Base-by-base conservation (phyloP, 2,329 filamentous ascomycete genomes). In the Microcyclospora tardicrescens region DNA sequence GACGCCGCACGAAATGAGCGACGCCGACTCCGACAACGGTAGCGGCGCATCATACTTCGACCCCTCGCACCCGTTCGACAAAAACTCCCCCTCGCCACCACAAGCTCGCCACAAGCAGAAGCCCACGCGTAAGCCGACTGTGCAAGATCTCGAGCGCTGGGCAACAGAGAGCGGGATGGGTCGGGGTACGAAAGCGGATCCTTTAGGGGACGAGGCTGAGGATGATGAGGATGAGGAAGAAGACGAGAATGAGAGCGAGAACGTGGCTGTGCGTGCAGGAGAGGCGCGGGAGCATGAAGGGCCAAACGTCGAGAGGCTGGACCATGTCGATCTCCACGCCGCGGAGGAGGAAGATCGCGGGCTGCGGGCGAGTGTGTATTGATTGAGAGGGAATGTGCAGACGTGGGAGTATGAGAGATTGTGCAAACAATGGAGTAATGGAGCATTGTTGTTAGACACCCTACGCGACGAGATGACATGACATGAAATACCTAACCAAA, bases 131-230 rank as follows among this genome's bases (percentile, higher is more conserved):
- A 62, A 62, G 38, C 48, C 59, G 1, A 61, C 57, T 6, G 46
- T 44, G 10, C 47, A 59, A 28, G 57, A 61, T 29, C 51, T 59
- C 16, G 51, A 59, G 44, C 50, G 49, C 12, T 70, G 67, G 67
- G 60, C 60, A 36, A 53, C 56, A 13, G 63, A 69, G 45, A 66
- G 62, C 24, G 67, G 67, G 1, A 69, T 71, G 65, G 62, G 62
- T 0, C 47, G 43, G 2, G 65, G 65, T 2, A 56, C 57, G 14
- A 51, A 58, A 29, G 67, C 67, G 0, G 66, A 71, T 49, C 53
- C 61, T 5, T 50, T 71, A 12, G 67, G 67, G 1, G 66, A 69
- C 45, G 61, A 61, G 37, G 51, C 55, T 15, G 50, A 48, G n/a
- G 41, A 43, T 10, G 48, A 43, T 11, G 44, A 48, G 16, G 47